Percentiles rank a stretch among this genome's conserved stretches.
Evolutionary conservation across 2,329 filamentous ascomycete genomes (phyloP).

Genomic region (Rutstroemia sp.): DNA sequence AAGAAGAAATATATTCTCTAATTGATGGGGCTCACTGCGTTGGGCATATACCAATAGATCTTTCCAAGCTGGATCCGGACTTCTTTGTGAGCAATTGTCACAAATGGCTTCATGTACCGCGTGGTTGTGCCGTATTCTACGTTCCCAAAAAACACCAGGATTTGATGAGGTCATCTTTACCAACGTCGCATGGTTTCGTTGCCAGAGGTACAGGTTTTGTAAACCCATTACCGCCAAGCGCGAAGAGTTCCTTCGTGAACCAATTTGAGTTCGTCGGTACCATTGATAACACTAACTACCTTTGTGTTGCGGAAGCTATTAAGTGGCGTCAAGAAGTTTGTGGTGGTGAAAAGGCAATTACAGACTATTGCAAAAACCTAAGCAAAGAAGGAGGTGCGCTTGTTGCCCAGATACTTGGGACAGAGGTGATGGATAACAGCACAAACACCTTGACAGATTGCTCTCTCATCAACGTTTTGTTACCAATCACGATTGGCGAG

Average conservation of each 20-base stretch:
- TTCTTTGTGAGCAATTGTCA: conserved; percentile 85
- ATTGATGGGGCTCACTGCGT: conserved; percentile 76
- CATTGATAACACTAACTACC: conserved; percentile 61
- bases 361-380: conserved; percentile 53
- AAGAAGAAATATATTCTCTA: conserved; percentile 61
- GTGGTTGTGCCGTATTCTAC: conserved; percentile 74
- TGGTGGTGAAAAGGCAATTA: conserved; percentile 66
- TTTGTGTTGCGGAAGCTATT: conserved; percentile 65
- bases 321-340: conserved; percentile 61
- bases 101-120: conserved; percentile 82
- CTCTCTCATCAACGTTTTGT: conserved; percentile 62
- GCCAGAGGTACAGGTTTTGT: conserved; percentile 31
- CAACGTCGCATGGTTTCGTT: conserved; percentile 73
- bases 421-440: conserved; percentile 62
- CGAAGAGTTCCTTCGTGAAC: conserved; percentile 49
- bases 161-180: conserved; percentile 65
- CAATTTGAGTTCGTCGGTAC: conserved; percentile 77
- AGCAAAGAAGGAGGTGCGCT: conserved; percentile 55
- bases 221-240: conserved; percentile 34
- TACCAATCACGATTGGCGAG: conserved; percentile 48
- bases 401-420: conserved; percentile 58
- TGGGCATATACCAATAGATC: conserved; percentile 68
- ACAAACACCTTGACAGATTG: conserved; percentile 56
- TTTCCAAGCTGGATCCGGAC: conserved; percentile 63
- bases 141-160: conserved; percentile 70